phyloP scores from a whole-genome alignment of 2,329 filamentous ascomycete genomes.

The Dactylellina parvicollis region DNA sequence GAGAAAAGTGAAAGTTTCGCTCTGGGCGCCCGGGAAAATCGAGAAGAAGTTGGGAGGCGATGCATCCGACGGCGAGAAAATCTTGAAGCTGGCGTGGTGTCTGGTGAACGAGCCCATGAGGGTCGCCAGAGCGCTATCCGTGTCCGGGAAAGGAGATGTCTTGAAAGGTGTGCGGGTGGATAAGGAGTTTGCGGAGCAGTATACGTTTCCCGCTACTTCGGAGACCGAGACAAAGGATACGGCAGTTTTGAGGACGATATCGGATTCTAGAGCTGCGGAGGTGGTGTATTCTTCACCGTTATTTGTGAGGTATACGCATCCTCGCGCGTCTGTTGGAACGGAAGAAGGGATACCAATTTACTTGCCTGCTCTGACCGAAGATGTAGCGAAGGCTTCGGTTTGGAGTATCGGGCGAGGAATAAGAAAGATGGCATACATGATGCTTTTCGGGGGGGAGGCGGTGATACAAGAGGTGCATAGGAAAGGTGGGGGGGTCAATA shows the following conservation, averaged over 20 bases:
- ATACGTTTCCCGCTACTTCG: constrained; percentile 11
- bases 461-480: constrained; percentile 15
- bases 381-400: constrained; percentile 18
- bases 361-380: constrained; percentile 28
- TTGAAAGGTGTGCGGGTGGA: background rate
- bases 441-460: constrained; percentile 5
- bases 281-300: constrained; percentile 23
- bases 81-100: constrained; percentile 32
- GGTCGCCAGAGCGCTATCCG: background rate
- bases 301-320: constrained; percentile 11
- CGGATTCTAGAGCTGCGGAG: constrained; percentile 34
- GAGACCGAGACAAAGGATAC: background rate
- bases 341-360: constrained; percentile 11
- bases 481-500: constrained; percentile 15
- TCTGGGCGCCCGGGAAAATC: constrained; percentile 31
- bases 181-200: constrained; percentile 20
- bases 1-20: constrained; percentile 11
- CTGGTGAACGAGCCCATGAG: constrained; percentile 1
- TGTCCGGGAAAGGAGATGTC: background rate
- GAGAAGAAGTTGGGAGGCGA: constrained; percentile 13
- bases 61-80: background rate
- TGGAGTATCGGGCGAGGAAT: constrained; percentile 21
- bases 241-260: background rate
- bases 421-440: constrained; percentile 9
- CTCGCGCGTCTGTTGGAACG: background rate